phyloP scores from a whole-genome alignment of 1,284 basidiomycete genomes.

The Boletus sp. region DNA sequence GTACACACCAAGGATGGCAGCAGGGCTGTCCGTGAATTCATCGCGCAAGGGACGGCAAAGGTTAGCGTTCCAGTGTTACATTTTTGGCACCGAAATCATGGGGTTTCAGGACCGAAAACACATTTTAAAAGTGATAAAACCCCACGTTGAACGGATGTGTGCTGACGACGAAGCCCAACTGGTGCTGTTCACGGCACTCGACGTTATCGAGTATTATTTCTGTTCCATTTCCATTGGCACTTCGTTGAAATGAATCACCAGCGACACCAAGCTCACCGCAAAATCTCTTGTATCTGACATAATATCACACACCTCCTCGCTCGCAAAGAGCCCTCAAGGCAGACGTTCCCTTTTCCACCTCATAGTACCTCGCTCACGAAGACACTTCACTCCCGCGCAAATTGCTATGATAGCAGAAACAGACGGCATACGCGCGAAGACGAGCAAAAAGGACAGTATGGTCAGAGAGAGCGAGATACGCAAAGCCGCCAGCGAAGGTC shows the following conservation, averaged over 20 bases:
- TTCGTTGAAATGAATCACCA: slow-evolving; percentile 30
- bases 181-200: slow-evolving; percentile 83
- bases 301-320: slow-evolving; percentile 47
- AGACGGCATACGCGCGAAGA: slow-evolving; percentile 48
- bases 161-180: slow-evolving; percentile 83
- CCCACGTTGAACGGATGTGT: slow-evolving; percentile 82
- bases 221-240: neutral
- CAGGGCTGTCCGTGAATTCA: slow-evolving; percentile 77
- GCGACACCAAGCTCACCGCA: slow-evolving; percentile 81
- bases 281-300: slow-evolving; percentile 74
- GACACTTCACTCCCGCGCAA: slow-evolving; percentile 81
- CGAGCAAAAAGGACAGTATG: slow-evolving; percentile 74
- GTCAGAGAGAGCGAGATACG: slow-evolving; percentile 66
- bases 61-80: slow-evolving; percentile 32
- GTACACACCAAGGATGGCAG: slow-evolving; percentile 90
- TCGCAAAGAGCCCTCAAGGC: slow-evolving; percentile 59
- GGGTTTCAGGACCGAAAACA: slow-evolving; percentile 74
- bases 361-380: slow-evolving; percentile 68
- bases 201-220: slow-evolving; percentile 72
- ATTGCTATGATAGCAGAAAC: slow-evolving; percentile 68
- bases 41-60: slow-evolving; percentile 78
- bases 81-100: neutral
- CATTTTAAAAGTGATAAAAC: slow-evolving; percentile 81
- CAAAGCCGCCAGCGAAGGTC: slow-evolving; percentile 62
- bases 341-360: slow-evolving; percentile 79